phyloP scores from a whole-genome alignment of 257 asterid genomes.

The Fraxinus cuspidata region DNA sequence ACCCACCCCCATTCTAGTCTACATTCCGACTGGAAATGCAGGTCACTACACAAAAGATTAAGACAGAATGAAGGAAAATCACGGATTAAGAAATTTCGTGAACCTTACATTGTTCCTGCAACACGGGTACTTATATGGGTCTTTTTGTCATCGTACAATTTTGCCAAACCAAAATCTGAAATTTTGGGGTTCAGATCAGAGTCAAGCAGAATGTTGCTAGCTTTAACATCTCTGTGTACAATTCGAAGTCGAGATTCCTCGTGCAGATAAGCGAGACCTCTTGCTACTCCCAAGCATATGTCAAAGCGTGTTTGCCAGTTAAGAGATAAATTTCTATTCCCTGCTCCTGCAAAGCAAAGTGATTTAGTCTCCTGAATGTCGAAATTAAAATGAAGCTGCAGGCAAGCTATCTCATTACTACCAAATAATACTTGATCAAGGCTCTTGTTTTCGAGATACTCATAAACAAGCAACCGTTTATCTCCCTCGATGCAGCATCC shows the following conservation, averaged over 20 bases:
- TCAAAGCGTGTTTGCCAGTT: constrained; percentile 70
- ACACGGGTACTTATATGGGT: constrained; percentile 85
- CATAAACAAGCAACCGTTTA: constrained; percentile 74
- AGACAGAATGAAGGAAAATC: neutral
- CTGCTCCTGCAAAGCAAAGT: constrained; percentile 34
- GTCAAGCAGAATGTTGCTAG: constrained; percentile 76
- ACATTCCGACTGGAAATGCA: neutral
- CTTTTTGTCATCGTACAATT: constrained; percentile 64
- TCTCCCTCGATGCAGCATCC: constrained; percentile 89
- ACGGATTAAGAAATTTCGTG: neutral
- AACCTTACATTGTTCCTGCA: constrained; percentile 83
- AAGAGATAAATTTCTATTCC: constrained; percentile 42
- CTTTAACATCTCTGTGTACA: constrained; percentile 78
- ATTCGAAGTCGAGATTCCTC: constrained; percentile 69
- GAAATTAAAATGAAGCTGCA: neutral
- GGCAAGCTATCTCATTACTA: neutral
- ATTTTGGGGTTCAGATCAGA: constrained; percentile 60
- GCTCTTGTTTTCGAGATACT: constrained; percentile 76
- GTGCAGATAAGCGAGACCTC: constrained; percentile 72
- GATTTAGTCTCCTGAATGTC: neutral
- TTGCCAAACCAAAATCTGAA: constrained; percentile 82
- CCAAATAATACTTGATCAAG: constrained; percentile 74
- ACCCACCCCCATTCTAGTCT: neutral
- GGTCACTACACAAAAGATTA: neutral
- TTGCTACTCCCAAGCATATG: constrained; percentile 76